Base-by-base conservation (phyloP, 495 filamentous ascomycete genomes). In the Xylaria palmicola region DNA sequence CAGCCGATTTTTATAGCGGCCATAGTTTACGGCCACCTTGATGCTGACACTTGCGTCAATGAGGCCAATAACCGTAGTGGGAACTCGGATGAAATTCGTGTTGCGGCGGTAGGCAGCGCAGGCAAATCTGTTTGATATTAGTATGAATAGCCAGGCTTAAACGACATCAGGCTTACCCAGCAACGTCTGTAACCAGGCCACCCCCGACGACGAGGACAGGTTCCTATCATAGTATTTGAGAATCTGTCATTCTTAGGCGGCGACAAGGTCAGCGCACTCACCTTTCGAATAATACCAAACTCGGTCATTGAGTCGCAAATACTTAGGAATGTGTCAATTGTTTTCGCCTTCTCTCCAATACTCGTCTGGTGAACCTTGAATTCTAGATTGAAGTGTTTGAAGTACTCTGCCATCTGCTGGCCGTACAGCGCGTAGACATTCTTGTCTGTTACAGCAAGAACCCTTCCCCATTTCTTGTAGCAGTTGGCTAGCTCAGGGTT, bases 1-100 rank as follows among this genome's bases (percentile, higher is more conserved):
- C 1, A 88, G 78, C 4, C 84, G 74, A 66, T 88, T 88, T 75
- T 88, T 88, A 69, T 85, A 84, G 60, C 83, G 80, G 61, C 81
- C 82, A 54, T 88, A 83, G 70, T 89, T 88, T 56, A 89, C 85
- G 24, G 83, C 85, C 13, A 86, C 82, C 62, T 86, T 87, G 69
- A 88, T 87, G 37, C 78, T 83, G 43, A 88, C 85, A 2, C 81
- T 85, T 4, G 86, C 86, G 66, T 88, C 86, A 57, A 88, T 88
- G 54, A 88, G 71, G 27, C 86, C 85, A 66, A 88, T 86, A 57
- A 87, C 79, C 0, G 86, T 88, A 5, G 86, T 88, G 6, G 86
- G 86, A 34, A 88, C 72, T 32, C 80, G 77, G 74, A 84, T 84
- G 74, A 77, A 84, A 57, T 80, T 81, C 41, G 82, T 83, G 61